Evolutionary conservation across 1,284 basidiomycete species (phyloP).

Genomic region (Hypsizygus ulmarius): DNA sequence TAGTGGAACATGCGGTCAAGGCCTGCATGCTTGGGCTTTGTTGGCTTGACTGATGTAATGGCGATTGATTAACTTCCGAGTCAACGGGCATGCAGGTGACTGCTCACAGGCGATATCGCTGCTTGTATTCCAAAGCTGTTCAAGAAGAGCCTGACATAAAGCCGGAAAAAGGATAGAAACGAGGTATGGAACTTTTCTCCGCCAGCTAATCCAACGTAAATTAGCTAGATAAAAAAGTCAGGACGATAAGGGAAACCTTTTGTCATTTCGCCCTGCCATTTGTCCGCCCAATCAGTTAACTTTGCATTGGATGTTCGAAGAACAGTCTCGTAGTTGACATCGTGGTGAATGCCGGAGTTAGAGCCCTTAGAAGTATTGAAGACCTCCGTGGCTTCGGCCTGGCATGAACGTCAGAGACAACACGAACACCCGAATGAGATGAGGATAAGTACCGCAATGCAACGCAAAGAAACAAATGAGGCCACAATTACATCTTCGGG

Average conservation of each 20-base stretch:
- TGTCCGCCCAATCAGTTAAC: conserved; percentile 65
- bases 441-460: conserved; percentile 58
- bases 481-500: conserved; percentile 78
- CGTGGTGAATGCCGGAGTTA: conserved; percentile 44
- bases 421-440: conserved; percentile 3
- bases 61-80: neutral
- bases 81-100: neutral
- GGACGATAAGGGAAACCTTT: conserved; percentile 43
- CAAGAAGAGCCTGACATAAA: conserved; percentile 74
- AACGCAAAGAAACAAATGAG: conserved; percentile 70
- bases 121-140: conserved; percentile 77
- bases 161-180: conserved; percentile 69
- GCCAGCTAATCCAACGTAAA: conserved; percentile 41
- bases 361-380: conserved; percentile 56
- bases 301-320: conserved; percentile 68
- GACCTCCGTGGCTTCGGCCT: conserved; percentile 76
- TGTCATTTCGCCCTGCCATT: conserved; percentile 68
- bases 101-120: conserved; percentile 52
- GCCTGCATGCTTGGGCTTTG: conserved; percentile 62
- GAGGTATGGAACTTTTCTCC: conserved; percentile 70
- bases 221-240: conserved; percentile 7
- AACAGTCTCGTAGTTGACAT: conserved; percentile 68
- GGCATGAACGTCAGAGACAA: conserved; percentile 11
- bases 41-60: conserved; percentile 30
- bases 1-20: conserved; percentile 66